These are phyloP conservation scores for Aspergillus bridgeri DNA, from an alignment of 495 filamentous ascomycete genomes.

Conservation along the genomic window DNA sequence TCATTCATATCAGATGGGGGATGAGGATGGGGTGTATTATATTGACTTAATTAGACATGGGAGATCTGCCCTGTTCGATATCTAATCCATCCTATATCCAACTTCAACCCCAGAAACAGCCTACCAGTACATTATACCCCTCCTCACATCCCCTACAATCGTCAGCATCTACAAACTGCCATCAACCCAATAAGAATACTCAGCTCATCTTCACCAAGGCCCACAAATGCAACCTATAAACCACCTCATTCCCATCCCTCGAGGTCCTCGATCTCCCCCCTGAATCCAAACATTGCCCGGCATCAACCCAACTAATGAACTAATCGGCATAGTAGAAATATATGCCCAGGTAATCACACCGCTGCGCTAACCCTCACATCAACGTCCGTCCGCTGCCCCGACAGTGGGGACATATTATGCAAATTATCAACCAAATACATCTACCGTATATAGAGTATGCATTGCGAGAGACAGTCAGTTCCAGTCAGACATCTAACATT, in stretches of 20 bases:
- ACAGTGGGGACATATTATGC: no score
- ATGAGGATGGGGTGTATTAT: background rate
- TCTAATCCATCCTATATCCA: no score
- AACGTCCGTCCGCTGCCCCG: conserved; percentile 19
- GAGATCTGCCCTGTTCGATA: no score
- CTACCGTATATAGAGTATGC: background rate
- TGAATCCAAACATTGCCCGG: conserved; percentile 54
- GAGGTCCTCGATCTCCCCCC: background rate
- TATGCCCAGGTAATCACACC: conserved; percentile 55
- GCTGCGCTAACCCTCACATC: conserved; percentile 29
- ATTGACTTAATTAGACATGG: no score
- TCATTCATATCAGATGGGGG: background rate
- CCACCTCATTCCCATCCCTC: conserved; percentile 15
- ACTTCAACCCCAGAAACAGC: no score
- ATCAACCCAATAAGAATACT: background rate
- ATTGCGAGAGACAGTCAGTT: background rate
- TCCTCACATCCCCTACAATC: background rate
- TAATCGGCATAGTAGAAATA: conserved; percentile 50
- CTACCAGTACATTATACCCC: no score
- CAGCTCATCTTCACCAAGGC: conserved; percentile 19
- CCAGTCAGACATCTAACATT: no score
- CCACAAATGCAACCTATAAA: conserved; percentile 25
- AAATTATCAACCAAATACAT: no score
- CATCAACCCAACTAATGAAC: conserved; percentile 39
- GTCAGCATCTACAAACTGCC: background rate